phyloP scores from a whole-genome alignment of 2,329 filamentous ascomycete genomes.

The Arthroderma sp. region DNA sequence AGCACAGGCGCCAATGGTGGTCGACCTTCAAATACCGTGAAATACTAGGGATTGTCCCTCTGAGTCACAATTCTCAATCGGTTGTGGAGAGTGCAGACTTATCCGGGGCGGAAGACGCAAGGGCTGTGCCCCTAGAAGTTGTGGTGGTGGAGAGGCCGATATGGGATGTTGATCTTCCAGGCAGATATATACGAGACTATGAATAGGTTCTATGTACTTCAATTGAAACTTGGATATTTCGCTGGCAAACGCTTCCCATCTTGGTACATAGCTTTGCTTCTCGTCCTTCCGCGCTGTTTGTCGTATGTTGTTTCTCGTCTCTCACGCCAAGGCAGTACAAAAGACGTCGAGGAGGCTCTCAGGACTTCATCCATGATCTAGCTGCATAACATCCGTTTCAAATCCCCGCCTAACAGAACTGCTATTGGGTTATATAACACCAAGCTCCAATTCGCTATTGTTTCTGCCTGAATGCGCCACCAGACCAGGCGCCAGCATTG shows the following conservation, averaged over 20 bases:
- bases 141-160: constrained; percentile 77
- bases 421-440: not conserved
- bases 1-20: constrained; percentile 44
- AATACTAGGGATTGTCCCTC: constrained; percentile 63
- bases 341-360: not conserved
- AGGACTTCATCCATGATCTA: not conserved
- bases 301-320: not conserved
- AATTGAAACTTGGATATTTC: not conserved
- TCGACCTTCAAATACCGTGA: constrained; percentile 86
- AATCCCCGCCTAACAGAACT: not conserved
- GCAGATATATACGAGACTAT: constrained; percentile 53
- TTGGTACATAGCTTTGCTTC: no score
- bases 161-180: constrained; percentile 68
- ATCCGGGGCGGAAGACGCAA: constrained; percentile 21
- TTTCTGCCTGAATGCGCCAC: not conserved
- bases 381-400: not conserved
- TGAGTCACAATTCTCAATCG: constrained; percentile 24
- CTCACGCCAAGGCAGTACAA: not conserved
- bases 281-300: not conserved
- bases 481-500: not conserved
- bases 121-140: constrained; percentile 48
- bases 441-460: not conserved
- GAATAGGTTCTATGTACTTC: constrained; percentile 23
- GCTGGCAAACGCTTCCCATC: not conserved
- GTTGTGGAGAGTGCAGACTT: not conserved